phyloP scores from a whole-genome alignment of 805 yeast species.

The Jamesozyma hellenica region DNA sequence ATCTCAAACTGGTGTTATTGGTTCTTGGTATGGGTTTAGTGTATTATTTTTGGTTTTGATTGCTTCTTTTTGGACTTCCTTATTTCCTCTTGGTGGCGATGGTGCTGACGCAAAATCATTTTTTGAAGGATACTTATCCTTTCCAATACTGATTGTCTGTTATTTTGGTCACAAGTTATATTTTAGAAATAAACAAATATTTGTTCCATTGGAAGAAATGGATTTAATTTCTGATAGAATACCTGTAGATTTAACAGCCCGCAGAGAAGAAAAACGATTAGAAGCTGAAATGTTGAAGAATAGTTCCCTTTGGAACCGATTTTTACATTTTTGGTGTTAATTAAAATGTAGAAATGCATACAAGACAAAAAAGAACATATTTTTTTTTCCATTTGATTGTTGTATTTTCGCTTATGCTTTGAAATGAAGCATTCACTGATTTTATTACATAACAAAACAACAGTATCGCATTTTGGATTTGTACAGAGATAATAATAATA shows the following conservation, averaged over 20 bases:
- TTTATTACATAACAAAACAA: no score
- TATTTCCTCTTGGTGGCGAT: conserved; percentile 52
- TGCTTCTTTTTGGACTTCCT: conserved; percentile 72
- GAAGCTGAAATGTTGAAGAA: conserved; percentile 32
- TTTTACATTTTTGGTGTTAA: conserved; percentile 39
- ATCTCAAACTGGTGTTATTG: conserved; percentile 53
- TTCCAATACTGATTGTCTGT: conserved; percentile 52
- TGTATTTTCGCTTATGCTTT: no score
- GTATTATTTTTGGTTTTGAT: conserved; percentile 48
- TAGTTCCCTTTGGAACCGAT: conserved; percentile 37
- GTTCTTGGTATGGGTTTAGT: conserved; percentile 48
- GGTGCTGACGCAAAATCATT: conserved; percentile 44
- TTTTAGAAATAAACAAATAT: conserved; percentile 29
- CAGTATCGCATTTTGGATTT: no score
- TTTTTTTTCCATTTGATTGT: no score
- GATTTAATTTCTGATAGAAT: conserved; percentile 54
- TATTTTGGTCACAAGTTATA: conserved; percentile 51
- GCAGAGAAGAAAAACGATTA: conserved; percentile 40
- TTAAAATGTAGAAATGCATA: not conserved
- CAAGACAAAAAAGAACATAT: no score
- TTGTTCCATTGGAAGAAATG: conserved; percentile 38
- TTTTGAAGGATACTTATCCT: conserved; percentile 57
- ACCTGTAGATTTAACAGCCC: conserved; percentile 39
- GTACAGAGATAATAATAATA: no score
- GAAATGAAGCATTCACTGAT: no score